Percentiles rank a stretch among this genome's conserved stretches.
Conservation (phyloP, 352 stramenopile genomes). For the Phytophthora syringae region DNA sequence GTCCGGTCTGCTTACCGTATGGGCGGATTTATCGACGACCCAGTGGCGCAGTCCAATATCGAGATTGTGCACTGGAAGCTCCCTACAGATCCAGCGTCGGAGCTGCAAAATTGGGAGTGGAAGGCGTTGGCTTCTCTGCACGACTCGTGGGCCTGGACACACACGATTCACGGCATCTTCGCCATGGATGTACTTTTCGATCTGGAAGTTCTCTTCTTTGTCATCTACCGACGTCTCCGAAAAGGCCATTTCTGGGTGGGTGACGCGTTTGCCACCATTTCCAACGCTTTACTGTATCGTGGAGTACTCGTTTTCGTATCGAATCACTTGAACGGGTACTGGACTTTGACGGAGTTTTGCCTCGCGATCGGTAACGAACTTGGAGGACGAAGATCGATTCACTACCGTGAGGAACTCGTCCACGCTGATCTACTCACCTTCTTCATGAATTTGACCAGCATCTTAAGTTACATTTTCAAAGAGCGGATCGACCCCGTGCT, state of each 20-base stretch:
- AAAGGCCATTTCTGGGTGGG: conserved; percentile 48
- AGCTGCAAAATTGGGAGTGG: conserved; percentile 37
- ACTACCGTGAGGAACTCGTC: conserved; percentile 23
- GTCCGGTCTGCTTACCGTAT: conserved; percentile 34
- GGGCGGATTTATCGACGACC: conserved; percentile 40
- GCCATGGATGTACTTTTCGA: conserved; percentile 38
- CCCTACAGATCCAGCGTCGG: conserved; percentile 15
- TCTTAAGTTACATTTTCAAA: conserved; percentile 31
- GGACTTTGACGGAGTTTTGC: conserved; percentile 45
- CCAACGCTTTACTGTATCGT: conserved; percentile 33
- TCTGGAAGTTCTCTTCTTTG: conserved; percentile 39
- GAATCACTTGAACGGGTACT: conserved; percentile 51
- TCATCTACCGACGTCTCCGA: conserved; percentile 36
- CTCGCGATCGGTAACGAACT: conserved; percentile 21
- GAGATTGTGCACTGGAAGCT: conserved; percentile 39
- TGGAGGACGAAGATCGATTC: conserved; percentile 3
- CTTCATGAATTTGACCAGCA: conserved; percentile 29
- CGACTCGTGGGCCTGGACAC: conserved; percentile 58
- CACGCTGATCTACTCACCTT: conserved; percentile 42
- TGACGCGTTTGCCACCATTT: conserved; percentile 52
- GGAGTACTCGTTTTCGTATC: conserved; percentile 34
- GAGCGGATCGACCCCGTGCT: conserved; percentile 43
- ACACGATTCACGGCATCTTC: conserved; percentile 46
- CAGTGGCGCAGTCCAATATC: conserved; percentile 47
- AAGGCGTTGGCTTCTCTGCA: conserved; percentile 21